Percentiles rank a stretch among this genome's conserved stretches.
Evolutionary conservation across 495 filamentous ascomycete species (phyloP).

Genomic region (Penicillium egyptiacum): DNA sequence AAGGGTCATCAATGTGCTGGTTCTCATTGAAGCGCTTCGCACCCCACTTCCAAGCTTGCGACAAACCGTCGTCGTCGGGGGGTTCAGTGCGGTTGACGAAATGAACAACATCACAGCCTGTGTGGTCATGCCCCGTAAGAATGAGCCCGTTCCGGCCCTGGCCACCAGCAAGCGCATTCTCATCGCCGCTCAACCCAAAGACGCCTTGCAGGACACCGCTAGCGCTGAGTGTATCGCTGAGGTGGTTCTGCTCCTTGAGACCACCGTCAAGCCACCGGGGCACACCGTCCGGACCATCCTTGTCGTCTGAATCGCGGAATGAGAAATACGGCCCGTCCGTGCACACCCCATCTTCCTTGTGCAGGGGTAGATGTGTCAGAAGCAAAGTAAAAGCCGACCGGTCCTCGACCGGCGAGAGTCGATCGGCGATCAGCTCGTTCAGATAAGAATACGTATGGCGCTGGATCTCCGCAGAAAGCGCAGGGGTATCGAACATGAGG

Average conservation of each 20-base stretch:
- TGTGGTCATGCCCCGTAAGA: conserved; percentile 91
- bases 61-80: conserved; percentile 15
- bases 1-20: conserved; percentile 23
- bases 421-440: conserved; percentile 62
- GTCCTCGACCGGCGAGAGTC: conserved; percentile 65
- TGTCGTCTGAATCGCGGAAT: conserved; percentile 58
- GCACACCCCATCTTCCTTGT: conserved; percentile 81
- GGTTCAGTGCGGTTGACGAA: conserved; percentile 55
- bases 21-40: conserved; percentile 29
- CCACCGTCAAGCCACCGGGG: conserved; percentile 55
- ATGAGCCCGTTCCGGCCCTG: conserved; percentile 70
- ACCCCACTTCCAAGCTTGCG: conserved; percentile 35
- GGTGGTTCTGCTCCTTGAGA: conserved; percentile 88
- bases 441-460: conserved; percentile 73
- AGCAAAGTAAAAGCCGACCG: conserved; percentile 71
- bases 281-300: conserved; percentile 26
- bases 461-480: conserved; percentile 62
- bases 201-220: conserved; percentile 72
- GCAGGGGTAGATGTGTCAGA: conserved; percentile 87
- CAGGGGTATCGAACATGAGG: conserved; percentile 87
- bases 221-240: conserved; percentile 61
- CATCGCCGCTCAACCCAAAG: conserved; percentile 69
- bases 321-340: conserved; percentile 78
- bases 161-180: conserved; percentile 50
- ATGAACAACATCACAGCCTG: conserved; percentile 87